Percentiles rank a stretch among this genome's conserved stretches.
Evolutionary conservation across 164 flowering plant species (phyloP).

Genomic region (Berberis vulgaris): DNA sequence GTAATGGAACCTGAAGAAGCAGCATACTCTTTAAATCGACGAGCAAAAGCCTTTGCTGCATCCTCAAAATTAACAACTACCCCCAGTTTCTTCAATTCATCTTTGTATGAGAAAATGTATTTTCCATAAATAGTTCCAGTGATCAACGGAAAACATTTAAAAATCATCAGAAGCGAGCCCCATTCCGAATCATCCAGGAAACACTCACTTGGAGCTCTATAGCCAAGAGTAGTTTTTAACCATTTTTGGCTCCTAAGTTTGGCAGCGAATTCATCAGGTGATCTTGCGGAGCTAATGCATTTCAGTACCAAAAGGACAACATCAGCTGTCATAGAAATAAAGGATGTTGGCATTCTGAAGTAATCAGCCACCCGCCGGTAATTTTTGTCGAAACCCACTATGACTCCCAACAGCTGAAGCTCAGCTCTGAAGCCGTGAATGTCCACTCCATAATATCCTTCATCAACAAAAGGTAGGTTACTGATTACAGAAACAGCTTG

Average conservation of each 20-base stretch:
- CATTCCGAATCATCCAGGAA: slow-evolving; percentile 37
- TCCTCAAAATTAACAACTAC: slow-evolving; percentile 41
- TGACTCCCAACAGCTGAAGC: slow-evolving; percentile 50
- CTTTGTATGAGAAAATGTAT: slow-evolving; percentile 15
- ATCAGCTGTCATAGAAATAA: slow-evolving; percentile 15
- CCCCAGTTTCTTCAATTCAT: slow-evolving; percentile 30
- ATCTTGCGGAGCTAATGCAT: slow-evolving; percentile 19
- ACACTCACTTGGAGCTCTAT: slow-evolving; percentile 34
- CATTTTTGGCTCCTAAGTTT: slow-evolving; percentile 15
- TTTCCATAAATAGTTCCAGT: slow-evolving; percentile 33
- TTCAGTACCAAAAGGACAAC: slow-evolving; percentile 29
- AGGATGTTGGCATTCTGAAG: slow-evolving; percentile 22
- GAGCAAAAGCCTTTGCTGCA: slow-evolving; percentile 34
- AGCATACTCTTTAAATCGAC: slow-evolving; percentile 23
- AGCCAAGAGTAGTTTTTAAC: slow-evolving; percentile 38
- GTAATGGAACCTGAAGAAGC: slow-evolving; percentile 17
- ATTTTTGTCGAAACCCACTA: slow-evolving; percentile 25
- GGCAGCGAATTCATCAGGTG: slow-evolving; percentile 12
- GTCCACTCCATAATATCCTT: slow-evolving; percentile 36
- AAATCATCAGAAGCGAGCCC: slow-evolving; percentile 44
- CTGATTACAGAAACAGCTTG: slow-evolving; percentile 31
- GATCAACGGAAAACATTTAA: slow-evolving; percentile 31
- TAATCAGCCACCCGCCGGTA: slow-evolving; percentile 30
- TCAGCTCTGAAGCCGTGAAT: slow-evolving; percentile 31
- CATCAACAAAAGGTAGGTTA: slow-evolving; percentile 24